Percentiles rank a stretch among this genome's conserved stretches.
These are phyloP conservation scores for Rubia tinctorum DNA, from an alignment of 305 asterid species.

Conservation along the genomic window DNA sequence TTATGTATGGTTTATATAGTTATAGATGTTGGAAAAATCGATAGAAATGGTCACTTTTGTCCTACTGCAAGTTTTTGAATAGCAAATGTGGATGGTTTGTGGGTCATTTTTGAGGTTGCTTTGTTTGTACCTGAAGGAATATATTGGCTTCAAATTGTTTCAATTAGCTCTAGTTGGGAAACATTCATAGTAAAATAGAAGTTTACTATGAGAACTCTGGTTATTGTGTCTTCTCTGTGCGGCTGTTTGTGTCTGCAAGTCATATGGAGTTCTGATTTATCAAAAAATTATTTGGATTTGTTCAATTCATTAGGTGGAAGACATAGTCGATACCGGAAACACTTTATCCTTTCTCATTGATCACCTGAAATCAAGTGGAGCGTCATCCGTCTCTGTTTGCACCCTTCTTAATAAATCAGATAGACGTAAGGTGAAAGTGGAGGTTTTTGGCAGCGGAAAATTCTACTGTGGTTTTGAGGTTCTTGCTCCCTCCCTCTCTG, in stretches of 20 bases:
- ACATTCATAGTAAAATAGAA: not conserved
- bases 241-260: not conserved
- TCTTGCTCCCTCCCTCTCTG: conserved; percentile 20
- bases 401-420: conserved; percentile 79
- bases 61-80: not conserved
- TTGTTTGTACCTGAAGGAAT: not conserved
- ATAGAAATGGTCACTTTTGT: not conserved
- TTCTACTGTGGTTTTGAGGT: conserved; percentile 90
- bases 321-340: conserved; percentile 87
- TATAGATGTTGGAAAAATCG: not conserved
- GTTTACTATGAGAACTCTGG: not conserved
- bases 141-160: not conserved
- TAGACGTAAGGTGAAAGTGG: conserved; percentile 54
- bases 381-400: conserved; percentile 79
- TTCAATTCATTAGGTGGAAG: conserved; percentile 63
- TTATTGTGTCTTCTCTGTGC: not conserved
- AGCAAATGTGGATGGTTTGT: not conserved
- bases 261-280: not conserved
- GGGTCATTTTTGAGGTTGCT: not conserved
- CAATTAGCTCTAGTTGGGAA: not conserved
- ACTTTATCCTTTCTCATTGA: conserved; percentile 61
- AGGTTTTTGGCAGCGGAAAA: conserved; percentile 77
- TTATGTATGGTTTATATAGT: not conserved
- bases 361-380: conserved; percentile 74
- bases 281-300: conserved; percentile 3